Evolutionary conservation across 2,329 filamentous ascomycete species (phyloP).

Genomic region (Hypomyces perniciosus): DNA sequence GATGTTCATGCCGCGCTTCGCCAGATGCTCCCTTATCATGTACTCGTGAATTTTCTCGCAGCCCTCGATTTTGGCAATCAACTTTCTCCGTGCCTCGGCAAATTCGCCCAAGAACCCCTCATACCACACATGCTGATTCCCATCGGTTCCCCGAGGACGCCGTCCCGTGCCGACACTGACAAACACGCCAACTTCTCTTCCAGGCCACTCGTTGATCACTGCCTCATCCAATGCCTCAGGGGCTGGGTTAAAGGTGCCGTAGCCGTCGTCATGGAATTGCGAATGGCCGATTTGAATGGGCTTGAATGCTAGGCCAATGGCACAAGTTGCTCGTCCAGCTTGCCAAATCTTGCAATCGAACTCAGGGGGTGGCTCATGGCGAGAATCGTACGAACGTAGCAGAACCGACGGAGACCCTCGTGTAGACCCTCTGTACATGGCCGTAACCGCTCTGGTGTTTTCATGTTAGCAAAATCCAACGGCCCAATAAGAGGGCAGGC

Average conservation of each 20-base stretch:
- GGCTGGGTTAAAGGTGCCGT: conserved; percentile 85
- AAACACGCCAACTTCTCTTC: conserved; percentile 85
- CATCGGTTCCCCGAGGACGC: conserved; percentile 58
- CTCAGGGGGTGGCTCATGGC: conserved; percentile 83
- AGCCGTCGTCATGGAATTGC: conserved; percentile 87
- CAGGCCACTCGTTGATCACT: conserved; percentile 88
- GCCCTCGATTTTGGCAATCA: conserved; percentile 90
- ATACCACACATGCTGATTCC: conserved; percentile 78
- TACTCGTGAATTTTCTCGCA: conserved; percentile 86
- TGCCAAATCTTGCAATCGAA: conserved; percentile 97
- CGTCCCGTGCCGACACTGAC: conserved; percentile 93
- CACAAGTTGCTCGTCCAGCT: conserved; percentile 87
- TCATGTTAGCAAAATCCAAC: conserved; percentile 11
- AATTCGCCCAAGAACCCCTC: conserved; percentile 90
- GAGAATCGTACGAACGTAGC: conserved; percentile 89
- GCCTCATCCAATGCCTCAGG: conserved; percentile 85
- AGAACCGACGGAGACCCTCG: conserved; percentile 63
- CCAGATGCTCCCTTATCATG: conserved; percentile 74
- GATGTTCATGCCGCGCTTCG: conserved; percentile 70
- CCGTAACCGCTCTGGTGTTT: conserved; percentile 70
- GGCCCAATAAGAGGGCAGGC: background rate
- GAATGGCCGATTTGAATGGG: conserved; percentile 91
- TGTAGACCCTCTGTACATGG: conserved; percentile 78
- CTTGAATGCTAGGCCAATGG: conserved; percentile 91
- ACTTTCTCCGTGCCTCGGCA: conserved; percentile 75